Base-by-base conservation (phyloP, 345 rosid genomes). In the Brassica carinata region DNA sequence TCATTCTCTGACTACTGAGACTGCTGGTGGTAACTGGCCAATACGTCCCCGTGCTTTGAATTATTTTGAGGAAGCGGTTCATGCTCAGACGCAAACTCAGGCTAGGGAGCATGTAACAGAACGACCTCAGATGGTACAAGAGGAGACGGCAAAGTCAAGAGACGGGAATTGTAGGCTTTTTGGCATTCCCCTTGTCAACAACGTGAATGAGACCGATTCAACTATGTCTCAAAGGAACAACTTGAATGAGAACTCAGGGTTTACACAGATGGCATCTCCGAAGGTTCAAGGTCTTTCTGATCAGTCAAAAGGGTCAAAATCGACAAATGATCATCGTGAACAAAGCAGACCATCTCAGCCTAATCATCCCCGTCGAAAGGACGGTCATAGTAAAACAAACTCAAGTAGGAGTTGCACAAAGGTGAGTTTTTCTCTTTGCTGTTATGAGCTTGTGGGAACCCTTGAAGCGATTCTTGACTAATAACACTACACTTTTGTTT, bases 371-470 rank as follows among this genome's bases (percentile, higher is more conserved):
- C 87, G 81, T 29, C 23, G 29, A 0, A 87, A 83, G 81, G 92
- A 89, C 38, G 63, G 51, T 74, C 90, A 77, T n/a, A 23, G 76
- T 74, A 88, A 86, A 75, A 34, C 83, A 59, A 80, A 77, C 79
- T 85, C 89, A 14, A 86, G 80, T 30, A 84, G 95, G 85, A 92
- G 94, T 82, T 92, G 94, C 76, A 88, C 94, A 0, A 90, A 92
- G 92, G 96, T 92, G 30, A 33, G 15, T 40, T 9, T n/a, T 19
- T 19, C 23, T 61, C 51, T 5, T n/a, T 8, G 8, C 67, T 53
- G 29, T 38, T 40, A 5, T 11, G 70, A 55, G 29, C 18, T 40
- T 38, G 27, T 78, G 29, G 5, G 40, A 65, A 62, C 19, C 27
- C 18, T 38, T 23, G 15, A 19, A 18, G 45, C 5, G 6, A 13